Evolutionary conservation across 805 yeast genomes (phyloP), one percentile per base, ranked within the genome.

Genomic region (Candida jianshihensis): DNA sequence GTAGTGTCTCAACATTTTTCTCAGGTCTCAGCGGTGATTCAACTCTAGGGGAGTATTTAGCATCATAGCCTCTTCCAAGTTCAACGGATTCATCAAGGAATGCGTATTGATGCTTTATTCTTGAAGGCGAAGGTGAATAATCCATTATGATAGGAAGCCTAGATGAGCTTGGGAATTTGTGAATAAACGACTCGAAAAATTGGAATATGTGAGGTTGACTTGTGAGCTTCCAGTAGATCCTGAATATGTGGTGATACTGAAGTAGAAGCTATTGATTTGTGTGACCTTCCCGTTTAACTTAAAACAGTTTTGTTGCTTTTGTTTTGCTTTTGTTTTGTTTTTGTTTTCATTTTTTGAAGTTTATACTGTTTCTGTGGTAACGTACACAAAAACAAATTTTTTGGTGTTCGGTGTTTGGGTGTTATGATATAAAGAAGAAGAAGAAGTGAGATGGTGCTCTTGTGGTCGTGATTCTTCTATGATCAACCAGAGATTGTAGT

Each of bases 81-180:
- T 51, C 56, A n/a, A 48, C 32, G 7, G 53, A 41, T 31, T 48
- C 38, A 37, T 51, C 56, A 12, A 49, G 39, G 24, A 48, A 47
- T 4, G 50, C 44, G 19, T 41, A 45, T 33, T 47, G 48, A 6
- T 48, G 39, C 29, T 47, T 46, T 14, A 43, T 43, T 26, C 43
- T 41, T 6, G 44, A 33, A 17, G 56, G 56, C 1, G 56, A 44
- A 4, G 56, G 56, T 8, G 56, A 41, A 35, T 51, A 51, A 30
- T 51, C 54, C 56, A 51, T 51, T 19, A 6, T 28, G 13, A 26
- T 14, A 26, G 5, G 16, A 6, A n/a, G 29, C 4, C 9, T 6
- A 26, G 6, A 13, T 6, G 8, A 6, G 18, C 17, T 12, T 15
- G 9, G 6, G 25, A 19, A 19, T 20, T 13, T 21, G 19, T 22